A percentile compares a stretch with the other conserved stretches of the same genome.
Conservation (phyloP, 179 eudicot genomes). For the Nepenthes alata region DNA sequence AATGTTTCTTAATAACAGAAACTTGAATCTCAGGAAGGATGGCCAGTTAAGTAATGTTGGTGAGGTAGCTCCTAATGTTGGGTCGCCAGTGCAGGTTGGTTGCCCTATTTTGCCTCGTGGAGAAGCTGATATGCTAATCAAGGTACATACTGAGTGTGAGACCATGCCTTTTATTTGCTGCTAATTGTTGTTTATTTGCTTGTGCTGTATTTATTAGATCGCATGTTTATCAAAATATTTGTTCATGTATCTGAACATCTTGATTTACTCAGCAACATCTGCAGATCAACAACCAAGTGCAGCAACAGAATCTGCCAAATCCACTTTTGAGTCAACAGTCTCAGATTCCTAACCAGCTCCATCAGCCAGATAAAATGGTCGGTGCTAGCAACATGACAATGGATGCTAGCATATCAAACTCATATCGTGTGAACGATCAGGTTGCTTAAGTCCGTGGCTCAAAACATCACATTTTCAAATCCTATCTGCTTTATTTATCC, state of each 20-base stretch:
- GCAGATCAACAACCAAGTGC: constrained; percentile 48
- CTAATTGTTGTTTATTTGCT: neutral
- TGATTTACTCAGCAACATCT: constrained; percentile 29
- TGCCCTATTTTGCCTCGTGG: constrained; percentile 19
- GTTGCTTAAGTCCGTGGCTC: constrained; percentile 23
- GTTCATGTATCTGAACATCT: constrained; percentile 4
- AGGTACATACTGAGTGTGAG: constrained; percentile 8
- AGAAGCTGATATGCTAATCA: constrained; percentile 24
- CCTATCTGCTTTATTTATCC: too few species aligned
- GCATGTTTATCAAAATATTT: neutral
- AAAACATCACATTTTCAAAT: too few species aligned
- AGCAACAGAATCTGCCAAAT: constrained; percentile 57
- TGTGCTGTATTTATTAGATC: neutral
- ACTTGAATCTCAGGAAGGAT: constrained; percentile 30
- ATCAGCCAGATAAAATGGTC: constrained; percentile 40
- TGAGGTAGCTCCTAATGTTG: constrained; percentile 28
- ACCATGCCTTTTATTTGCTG: neutral
- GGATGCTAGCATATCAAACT: constrained; percentile 81
- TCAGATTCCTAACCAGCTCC: constrained; percentile 32
- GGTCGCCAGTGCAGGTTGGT: constrained; percentile 35
- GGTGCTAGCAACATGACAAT: constrained; percentile 59
- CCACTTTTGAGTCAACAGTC: constrained; percentile 54
- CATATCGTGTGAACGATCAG: constrained; percentile 94
- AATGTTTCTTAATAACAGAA: constrained; percentile 23
- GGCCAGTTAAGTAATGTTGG: constrained; percentile 28